Percentiles rank a stretch among this genome's conserved stretches.
These are phyloP conservation scores for Melanomma pulvis-pyrius DNA, from an alignment of 495 filamentous ascomycete genomes.

Conservation along the genomic window DNA sequence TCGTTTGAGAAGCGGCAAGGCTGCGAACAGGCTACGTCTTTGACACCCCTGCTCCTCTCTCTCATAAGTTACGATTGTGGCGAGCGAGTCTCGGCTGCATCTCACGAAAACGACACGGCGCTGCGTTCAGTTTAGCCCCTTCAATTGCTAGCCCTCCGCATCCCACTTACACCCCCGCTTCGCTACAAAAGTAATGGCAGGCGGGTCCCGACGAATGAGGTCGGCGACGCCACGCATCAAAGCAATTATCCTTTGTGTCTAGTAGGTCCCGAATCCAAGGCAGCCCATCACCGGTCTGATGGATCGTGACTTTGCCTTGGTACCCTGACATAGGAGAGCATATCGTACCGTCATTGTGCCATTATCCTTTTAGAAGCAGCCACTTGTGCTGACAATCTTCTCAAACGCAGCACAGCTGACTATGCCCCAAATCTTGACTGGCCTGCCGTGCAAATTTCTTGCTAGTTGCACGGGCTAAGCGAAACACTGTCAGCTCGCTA, in stretches of 20 bases:
- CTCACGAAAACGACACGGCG: conserved; percentile 3
- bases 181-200: conserved; percentile 28
- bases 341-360: conserved; percentile 30
- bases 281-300: conserved; percentile 28
- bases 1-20: conserved; percentile 35
- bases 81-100: conserved; percentile 14
- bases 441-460: too few species aligned
- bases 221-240: conserved; percentile 22
- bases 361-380: conserved; percentile 31
- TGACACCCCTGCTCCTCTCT: conserved; percentile 16
- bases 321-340: conserved; percentile 13
- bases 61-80: conserved; percentile 27
- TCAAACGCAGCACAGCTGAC: conserved; percentile 25
- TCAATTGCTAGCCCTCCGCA: background rate
- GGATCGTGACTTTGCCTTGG: conserved; percentile 22
- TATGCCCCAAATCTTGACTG: too few species aligned
- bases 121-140: conserved; percentile 23
- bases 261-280: conserved; percentile 30
- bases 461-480: too few species aligned
- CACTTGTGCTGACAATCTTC: conserved; percentile 5
- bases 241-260: conserved; percentile 16
- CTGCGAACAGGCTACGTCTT: conserved; percentile 28
- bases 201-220: conserved; percentile 10
- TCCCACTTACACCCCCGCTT: conserved; percentile 20
- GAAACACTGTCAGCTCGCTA: conserved; percentile 33